Conservation (phyloP, 2,329 filamentous ascomycete species). For the Sordariomycetes sp. region DNA sequence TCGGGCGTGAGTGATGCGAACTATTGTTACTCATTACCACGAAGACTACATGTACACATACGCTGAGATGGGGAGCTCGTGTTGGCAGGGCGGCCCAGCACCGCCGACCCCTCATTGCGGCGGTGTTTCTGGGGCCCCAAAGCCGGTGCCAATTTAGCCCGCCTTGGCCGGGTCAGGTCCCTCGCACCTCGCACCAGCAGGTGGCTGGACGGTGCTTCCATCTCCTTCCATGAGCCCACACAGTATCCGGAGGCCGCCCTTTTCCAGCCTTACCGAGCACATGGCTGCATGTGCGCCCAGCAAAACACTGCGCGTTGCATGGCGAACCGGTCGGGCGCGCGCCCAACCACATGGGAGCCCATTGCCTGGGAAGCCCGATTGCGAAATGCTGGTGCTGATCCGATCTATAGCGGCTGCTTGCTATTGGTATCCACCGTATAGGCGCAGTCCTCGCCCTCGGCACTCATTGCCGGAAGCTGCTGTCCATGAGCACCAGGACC, state of each 20-base stretch:
- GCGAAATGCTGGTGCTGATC: background rate
- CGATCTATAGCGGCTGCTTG: background rate
- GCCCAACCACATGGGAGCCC: background rate
- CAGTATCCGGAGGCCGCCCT: background rate
- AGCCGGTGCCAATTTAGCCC: background rate
- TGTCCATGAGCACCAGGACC: no score
- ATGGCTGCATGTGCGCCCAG: background rate
- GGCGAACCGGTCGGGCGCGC: background rate
- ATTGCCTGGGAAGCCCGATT: background rate
- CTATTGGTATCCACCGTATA: background rate
- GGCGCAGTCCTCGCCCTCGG: no score
- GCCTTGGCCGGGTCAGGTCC: background rate
- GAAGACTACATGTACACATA: no score
- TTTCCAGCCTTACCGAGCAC: background rate
- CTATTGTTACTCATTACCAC: no score
- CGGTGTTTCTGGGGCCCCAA: background rate
- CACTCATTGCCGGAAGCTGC: no score
- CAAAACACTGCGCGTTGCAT: background rate
- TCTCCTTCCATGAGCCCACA: conserved; percentile 5
- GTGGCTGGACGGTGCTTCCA: background rate
- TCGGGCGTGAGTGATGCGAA: no score
- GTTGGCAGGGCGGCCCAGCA: background rate
- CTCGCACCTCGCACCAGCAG: background rate
- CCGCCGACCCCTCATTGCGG: background rate
- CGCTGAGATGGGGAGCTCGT: background rate